Evolutionary conservation across 73 alveolate species (phyloP).

Genomic region (Urostyla sp.): DNA sequence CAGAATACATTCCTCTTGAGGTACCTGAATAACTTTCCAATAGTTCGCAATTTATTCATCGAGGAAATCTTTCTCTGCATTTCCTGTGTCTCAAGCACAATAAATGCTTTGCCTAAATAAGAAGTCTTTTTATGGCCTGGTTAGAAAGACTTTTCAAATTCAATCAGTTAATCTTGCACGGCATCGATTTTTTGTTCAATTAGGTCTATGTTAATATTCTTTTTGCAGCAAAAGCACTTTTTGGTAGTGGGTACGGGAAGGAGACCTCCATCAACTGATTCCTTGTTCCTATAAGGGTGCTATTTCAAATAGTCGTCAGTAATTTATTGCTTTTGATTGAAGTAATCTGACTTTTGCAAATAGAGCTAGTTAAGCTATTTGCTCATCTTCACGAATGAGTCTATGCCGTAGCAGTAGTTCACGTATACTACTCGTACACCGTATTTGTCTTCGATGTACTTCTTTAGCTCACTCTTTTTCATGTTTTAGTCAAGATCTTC

Average conservation of each 20-base stretch:
- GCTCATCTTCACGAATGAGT: too few species aligned
- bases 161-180: background rate
- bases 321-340: too few species aligned
- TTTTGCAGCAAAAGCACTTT: slow-evolving; percentile 2
- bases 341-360: too few species aligned
- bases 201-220: background rate
- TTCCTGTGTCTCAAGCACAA: background rate
- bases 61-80: too few species aligned
- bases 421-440: slow-evolving; percentile 15
- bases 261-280: too few species aligned
- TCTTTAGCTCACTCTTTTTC: background rate
- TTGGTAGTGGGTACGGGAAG: slow-evolving; percentile 7
- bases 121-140: slow-evolving; percentile 10
- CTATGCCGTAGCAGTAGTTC: slow-evolving; percentile 15
- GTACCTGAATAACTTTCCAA: too few species aligned
- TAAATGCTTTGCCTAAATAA: slow-evolving; percentile 35
- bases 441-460: background rate
- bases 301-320: too few species aligned
- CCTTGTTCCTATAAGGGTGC: too few species aligned
- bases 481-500: too few species aligned
- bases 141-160: background rate
- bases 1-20: too few species aligned
- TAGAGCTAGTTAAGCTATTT: too few species aligned
- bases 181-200: background rate
- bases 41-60: too few species aligned